Base-by-base conservation (phyloP, 148 eudicot species). In the Camellia lanceoleosa region DNA sequence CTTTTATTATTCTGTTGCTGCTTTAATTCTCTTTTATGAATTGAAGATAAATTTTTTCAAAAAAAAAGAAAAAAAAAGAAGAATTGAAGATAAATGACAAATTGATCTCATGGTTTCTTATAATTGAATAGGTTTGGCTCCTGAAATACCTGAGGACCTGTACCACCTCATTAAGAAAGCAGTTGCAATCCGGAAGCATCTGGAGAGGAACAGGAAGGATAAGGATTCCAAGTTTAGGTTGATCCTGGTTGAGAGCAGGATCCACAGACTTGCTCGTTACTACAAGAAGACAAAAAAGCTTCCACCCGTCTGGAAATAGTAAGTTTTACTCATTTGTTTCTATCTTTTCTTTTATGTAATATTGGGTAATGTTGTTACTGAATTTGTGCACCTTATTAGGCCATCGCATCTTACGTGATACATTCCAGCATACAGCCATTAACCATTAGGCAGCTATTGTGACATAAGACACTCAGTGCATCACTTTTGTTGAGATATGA, bases 161-260 rank as follows among this genome's bases (percentile, higher is more conserved):
- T 83, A 83, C 79, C 85, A 83, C 59, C 85, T 83, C 41, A 83
- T 83, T 76, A 83, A 83, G 82, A 83, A 83, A 51, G 85, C 85
- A 11, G 85, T 83, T 10, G 82, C 82, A 13, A 79, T 83, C 46
- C 52, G 85, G 46, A 83, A 83, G 76, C 85, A 83, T 58, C 76
- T 83, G 80, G 85, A 83, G 79, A 83, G 85, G 85, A 83, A 83
- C 82, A 83, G 85, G 69, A 83, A 83, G 79, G 85, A 83, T 46
- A 83, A 83, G 66, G 85, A 83, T 75, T 83, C 85, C 62, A 83
- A 83, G 65, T 83, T 83, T 64, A 79, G 85, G 80, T 83, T 83
- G 82, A 83, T 83, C 73, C 74, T 83, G 41, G 82, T 83, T 58
- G 85, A 83, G 68, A 83, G 85, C 82, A 83, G 85, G 85, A 83